phyloP scores from a whole-genome alignment of 1,284 basidiomycete genomes.

The Ceratobasidium sp. region DNA sequence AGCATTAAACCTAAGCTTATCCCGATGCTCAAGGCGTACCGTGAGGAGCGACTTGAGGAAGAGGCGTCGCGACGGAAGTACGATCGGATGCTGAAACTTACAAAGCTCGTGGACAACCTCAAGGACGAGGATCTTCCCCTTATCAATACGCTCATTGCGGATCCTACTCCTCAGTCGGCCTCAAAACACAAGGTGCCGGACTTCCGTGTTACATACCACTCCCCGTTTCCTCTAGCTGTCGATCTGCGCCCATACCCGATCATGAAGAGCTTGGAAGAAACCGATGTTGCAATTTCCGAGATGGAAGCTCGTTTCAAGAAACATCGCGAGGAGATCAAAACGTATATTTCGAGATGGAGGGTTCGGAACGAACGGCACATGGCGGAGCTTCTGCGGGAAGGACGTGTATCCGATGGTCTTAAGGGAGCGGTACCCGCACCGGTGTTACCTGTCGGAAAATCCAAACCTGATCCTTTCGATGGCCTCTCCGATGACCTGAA shows the following conservation, averaged over 20 bases:
- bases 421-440: background rate
- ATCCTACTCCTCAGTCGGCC: background rate
- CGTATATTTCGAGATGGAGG: background rate
- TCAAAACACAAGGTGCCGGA: background rate
- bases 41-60: constrained; percentile 23
- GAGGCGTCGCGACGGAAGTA: constrained; percentile 15
- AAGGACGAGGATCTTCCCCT: background rate
- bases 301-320: background rate
- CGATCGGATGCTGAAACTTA: background rate
- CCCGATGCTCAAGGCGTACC: constrained; percentile 31
- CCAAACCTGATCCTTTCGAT: background rate
- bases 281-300: background rate
- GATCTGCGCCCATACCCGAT: constrained; percentile 9
- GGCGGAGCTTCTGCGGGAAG: constrained; percentile 9
- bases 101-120: background rate
- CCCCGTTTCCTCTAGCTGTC: constrained; percentile 15
- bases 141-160: background rate
- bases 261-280: constrained; percentile 9
- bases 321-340: background rate
- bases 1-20: constrained; percentile 38
- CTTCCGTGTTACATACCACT: background rate
- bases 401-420: background rate
- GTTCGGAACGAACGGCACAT: constrained; percentile 1
- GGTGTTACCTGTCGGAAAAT: background rate
- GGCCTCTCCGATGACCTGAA: background rate